These are phyloP conservation scores for Neonectria ditissima DNA, from an alignment of 2,329 filamentous ascomycete genomes.

Conservation along the genomic window DNA sequence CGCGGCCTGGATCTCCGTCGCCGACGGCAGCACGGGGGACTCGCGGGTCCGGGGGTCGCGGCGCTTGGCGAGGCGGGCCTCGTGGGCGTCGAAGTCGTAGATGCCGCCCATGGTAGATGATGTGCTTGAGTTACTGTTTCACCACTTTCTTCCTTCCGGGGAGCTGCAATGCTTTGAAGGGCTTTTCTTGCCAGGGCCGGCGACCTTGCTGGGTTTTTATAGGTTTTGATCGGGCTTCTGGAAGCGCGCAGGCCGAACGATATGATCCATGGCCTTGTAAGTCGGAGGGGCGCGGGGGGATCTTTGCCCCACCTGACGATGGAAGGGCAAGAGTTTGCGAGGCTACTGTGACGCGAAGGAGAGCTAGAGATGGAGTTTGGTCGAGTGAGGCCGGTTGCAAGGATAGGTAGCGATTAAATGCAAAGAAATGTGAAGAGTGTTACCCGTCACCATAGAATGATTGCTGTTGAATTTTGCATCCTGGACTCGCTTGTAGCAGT, in stretches of 20 bases:
- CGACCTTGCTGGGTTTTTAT: slow-evolving; percentile 12
- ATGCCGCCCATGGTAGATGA: slow-evolving; percentile 41
- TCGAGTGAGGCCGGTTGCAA: neutral
- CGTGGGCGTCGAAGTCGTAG: slow-evolving; percentile 41
- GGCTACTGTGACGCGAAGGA: slow-evolving; percentile 15
- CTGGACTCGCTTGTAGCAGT: neutral
- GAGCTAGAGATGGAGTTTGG: neutral
- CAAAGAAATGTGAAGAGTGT: neutral
- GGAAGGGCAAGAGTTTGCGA: slow-evolving; percentile 33
- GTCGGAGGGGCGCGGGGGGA: slow-evolving; percentile 5
- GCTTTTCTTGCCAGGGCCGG: neutral
- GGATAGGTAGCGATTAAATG: neutral
- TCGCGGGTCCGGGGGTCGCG: slow-evolving; percentile 7
- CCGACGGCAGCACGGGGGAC: slow-evolving; percentile 53
- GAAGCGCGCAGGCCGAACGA: neutral
- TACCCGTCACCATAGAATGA: neutral
- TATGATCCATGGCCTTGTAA: slow-evolving; percentile 16
- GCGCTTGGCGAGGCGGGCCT: slow-evolving; percentile 33
- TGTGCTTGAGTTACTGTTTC: neutral
- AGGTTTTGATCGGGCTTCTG: neutral
- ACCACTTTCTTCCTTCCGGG: neutral
- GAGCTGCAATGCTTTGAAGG: neutral
- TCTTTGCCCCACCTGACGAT: slow-evolving; percentile 22
- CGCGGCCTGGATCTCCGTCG: slow-evolving; percentile 50
- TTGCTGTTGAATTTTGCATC: neutral